Percentiles rank a stretch among this genome's conserved stretches.
These are phyloP conservation scores for Dothistroma pini DNA, from an alignment of 2,329 filamentous ascomycete species.

Conservation along the genomic window DNA sequence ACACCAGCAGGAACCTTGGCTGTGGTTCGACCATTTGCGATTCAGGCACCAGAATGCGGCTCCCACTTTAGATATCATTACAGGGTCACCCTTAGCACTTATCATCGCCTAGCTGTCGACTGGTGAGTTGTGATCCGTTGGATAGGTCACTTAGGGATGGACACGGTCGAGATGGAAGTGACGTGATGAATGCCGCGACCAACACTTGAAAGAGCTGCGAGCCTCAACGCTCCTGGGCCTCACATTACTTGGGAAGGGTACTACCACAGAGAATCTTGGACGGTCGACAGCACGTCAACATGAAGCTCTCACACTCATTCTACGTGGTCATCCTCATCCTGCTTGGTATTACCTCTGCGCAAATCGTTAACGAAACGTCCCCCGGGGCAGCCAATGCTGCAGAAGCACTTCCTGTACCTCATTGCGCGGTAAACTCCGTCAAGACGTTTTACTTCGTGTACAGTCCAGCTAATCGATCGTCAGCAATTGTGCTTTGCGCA, in stretches of 20 bases:
- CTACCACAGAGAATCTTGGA: not conserved
- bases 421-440: not conserved
- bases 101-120: not conserved
- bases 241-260: not conserved
- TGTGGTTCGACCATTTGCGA: not conserved
- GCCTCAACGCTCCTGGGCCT: not conserved
- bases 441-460: not conserved
- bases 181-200: not conserved
- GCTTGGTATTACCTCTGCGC: not conserved
- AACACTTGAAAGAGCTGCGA: not conserved
- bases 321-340: not conserved
- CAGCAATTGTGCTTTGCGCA: constrained; percentile 20
- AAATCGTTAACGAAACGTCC: not conserved
- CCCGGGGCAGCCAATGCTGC: not conserved
- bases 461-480: not conserved
- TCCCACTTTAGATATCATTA: not conserved
- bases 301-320: not conserved
- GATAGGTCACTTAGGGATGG: not conserved
- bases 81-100: not conserved
- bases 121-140: not conserved
- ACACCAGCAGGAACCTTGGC: not conserved
- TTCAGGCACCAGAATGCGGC: not conserved
- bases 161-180: not conserved
- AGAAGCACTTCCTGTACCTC: constrained; percentile 3
- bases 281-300: constrained; percentile 2